Percentiles rank a stretch among this genome's conserved stretches.
These are phyloP conservation scores for Aspergillus ustus DNA, from an alignment of 2,329 filamentous ascomycete genomes.

Conservation along the genomic window DNA sequence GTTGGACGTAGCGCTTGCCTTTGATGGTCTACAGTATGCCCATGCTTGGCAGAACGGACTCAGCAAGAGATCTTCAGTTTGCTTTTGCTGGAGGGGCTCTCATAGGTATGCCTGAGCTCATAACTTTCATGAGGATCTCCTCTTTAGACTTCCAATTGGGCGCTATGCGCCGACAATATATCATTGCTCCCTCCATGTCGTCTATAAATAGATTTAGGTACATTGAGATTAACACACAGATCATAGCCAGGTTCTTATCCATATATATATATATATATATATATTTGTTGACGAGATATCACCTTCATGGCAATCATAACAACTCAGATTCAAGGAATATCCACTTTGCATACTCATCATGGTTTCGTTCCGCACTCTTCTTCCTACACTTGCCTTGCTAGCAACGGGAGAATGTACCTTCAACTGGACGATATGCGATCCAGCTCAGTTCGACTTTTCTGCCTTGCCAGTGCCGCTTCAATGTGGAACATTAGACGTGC, in stretches of 20 bases:
- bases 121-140: background rate
- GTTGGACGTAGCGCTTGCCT: background rate
- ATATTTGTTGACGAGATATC: background rate
- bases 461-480: background rate
- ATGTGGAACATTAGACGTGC: conserved; percentile 20
- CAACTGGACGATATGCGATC: conserved; percentile 7
- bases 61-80: conserved; percentile 1
- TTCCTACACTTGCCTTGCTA: conserved; percentile 3
- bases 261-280: background rate
- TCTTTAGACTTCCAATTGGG: background rate
- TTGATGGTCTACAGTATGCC: background rate
- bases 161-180: background rate
- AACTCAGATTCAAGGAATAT: background rate
- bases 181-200: background rate
- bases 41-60: background rate
- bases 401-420: conserved; percentile 3
- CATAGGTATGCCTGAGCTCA: background rate
- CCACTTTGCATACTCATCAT: conserved; percentile 29
- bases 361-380: conserved; percentile 29
- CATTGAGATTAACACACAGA: background rate
- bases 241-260: background rate
- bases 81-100: background rate
- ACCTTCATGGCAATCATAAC: background rate
- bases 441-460: conserved; percentile 3
- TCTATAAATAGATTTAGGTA: background rate